These are phyloP conservation scores for Mycoemilia scoparia DNA, from an alignment of 192 early-diverging fungal species.

Conservation along the genomic window DNA sequence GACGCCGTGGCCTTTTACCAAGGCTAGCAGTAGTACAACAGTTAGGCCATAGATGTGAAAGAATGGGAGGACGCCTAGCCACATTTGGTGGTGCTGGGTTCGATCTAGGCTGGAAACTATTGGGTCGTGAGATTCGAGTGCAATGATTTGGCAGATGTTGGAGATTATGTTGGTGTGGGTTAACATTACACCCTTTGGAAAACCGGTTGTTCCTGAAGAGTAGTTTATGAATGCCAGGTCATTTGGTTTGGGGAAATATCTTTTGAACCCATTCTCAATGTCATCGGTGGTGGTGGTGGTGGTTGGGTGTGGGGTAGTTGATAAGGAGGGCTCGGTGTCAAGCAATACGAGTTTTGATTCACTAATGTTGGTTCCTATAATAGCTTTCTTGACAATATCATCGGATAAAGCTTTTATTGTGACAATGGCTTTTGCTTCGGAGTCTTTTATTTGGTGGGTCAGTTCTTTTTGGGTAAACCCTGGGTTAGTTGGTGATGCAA, in stretches of 20 bases:
- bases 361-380: too few species aligned
- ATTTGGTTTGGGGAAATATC: too few species aligned
- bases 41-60: constrained; percentile 35
- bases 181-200: constrained; percentile 42
- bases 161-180: constrained; percentile 47
- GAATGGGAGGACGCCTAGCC: constrained; percentile 50
- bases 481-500: constrained; percentile 15
- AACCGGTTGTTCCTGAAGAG: constrained; percentile 48
- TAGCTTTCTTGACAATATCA: too few species aligned
- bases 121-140: constrained; percentile 1
- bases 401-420: too few species aligned
- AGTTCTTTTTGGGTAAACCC: constrained; percentile 43
- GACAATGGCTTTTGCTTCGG: constrained; percentile 28
- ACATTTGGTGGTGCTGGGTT: too few species aligned
- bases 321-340: too few species aligned
- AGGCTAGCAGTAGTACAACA: constrained; percentile 9
- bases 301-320: too few species aligned
- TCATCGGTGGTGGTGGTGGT: too few species aligned
- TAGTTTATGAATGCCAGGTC: constrained; percentile 45
- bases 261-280: too few species aligned
- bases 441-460: constrained; percentile 47
- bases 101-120: too few species aligned
- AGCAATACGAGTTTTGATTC: too few species aligned
- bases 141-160: constrained; percentile 25
- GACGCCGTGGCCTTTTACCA: constrained; percentile 4